Evolutionary conservation across 2,329 filamentous ascomycete genomes (phyloP).

Genomic region (Colletotrichum orchidophilum): DNA sequence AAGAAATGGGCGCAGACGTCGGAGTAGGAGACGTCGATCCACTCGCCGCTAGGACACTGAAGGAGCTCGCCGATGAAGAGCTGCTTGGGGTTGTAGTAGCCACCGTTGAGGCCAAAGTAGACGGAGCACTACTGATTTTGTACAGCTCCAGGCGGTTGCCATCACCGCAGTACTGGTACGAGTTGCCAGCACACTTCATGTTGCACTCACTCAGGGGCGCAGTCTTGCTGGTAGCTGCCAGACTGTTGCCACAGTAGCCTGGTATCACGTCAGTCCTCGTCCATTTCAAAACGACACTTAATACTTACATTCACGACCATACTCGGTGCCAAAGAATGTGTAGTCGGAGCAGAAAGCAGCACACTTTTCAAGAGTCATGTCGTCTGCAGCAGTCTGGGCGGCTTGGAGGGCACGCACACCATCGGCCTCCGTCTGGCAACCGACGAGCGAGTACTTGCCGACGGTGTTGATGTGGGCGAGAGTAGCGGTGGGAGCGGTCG

Average conservation of each 20-base stretch:
- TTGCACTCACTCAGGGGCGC: slow-evolving; percentile 47
- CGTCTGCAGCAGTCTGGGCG: slow-evolving; percentile 43
- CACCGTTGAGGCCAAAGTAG: slow-evolving; percentile 5
- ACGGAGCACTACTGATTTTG: slow-evolving; percentile 35
- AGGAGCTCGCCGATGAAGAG: neutral
- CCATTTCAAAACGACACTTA: neutral
- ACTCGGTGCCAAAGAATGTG: slow-evolving; percentile 50
- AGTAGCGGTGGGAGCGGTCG: slow-evolving; percentile 44
- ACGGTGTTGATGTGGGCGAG: slow-evolving; percentile 44
- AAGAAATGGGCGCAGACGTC: neutral
- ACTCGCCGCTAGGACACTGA: neutral
- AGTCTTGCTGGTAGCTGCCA: slow-evolving; percentile 43
- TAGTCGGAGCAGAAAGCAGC: slow-evolving; percentile 46
- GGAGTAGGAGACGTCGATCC: neutral
- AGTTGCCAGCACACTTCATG: slow-evolving; percentile 49
- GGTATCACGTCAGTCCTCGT: neutral
- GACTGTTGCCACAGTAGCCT: slow-evolving; percentile 51
- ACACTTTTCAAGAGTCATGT: slow-evolving; percentile 51
- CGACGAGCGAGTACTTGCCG: slow-evolving; percentile 47
- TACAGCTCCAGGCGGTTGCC: slow-evolving; percentile 50
- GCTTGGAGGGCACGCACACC: slow-evolving; percentile 48
- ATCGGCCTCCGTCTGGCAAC: slow-evolving; percentile 51
- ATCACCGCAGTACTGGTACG: slow-evolving; percentile 49
- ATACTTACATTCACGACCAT: slow-evolving; percentile 47
- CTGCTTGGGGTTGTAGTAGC: slow-evolving; percentile 9